These are phyloP conservation scores for Diaporthe nobilis DNA, from an alignment of 2,329 filamentous ascomycete species.

Conservation along the genomic window DNA sequence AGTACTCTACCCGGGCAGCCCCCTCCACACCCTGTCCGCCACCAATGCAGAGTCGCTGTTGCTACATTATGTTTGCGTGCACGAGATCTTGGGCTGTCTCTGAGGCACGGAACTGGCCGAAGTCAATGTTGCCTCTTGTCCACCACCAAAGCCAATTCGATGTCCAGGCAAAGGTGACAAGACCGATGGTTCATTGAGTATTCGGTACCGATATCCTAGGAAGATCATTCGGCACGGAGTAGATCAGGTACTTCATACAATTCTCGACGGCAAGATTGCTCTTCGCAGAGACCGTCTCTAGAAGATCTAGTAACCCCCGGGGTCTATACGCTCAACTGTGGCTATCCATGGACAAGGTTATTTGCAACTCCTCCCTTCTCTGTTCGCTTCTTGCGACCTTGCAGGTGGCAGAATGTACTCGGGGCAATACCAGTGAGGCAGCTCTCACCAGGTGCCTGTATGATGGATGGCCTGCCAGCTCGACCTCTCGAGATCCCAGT, in stretches of 20 bases:
- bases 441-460: neutral
- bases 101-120: neutral
- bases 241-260: neutral
- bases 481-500: neutral
- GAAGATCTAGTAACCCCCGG: neutral
- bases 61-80: neutral
- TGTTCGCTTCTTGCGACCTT: neutral
- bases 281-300: neutral
- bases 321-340: neutral
- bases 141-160: constrained; percentile 13
- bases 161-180: neutral
- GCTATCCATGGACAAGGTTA: neutral
- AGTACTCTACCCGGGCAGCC: neutral
- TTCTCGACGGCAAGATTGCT: neutral
- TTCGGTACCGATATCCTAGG: neutral
- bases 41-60: constrained; percentile 14
- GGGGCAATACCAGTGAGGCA: neutral
- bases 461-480: neutral
- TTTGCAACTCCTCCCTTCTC: neutral
- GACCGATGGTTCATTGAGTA: neutral
- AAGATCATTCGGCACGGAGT: neutral
- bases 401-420: neutral
- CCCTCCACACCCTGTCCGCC: neutral
- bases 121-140: neutral
- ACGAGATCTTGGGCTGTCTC: neutral